phyloP scores from a whole-genome alignment of 495 filamentous ascomycete species.

The Achaetomiella virescens region DNA sequence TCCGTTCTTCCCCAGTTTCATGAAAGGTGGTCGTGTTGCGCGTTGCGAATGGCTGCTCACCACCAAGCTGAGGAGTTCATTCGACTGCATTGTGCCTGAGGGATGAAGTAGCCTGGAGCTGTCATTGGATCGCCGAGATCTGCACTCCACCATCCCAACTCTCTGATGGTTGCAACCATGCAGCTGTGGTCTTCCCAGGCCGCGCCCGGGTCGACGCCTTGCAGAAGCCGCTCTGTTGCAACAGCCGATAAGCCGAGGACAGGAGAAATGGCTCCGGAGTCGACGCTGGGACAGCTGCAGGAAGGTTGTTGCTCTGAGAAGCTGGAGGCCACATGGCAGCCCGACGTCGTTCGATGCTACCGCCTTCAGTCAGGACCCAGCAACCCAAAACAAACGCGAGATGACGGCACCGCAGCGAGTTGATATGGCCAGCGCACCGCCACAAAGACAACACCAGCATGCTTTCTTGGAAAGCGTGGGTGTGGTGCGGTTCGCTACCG shows the following conservation, averaged over 20 bases:
- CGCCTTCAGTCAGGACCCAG: background rate
- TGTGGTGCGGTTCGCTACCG: conserved; percentile 1
- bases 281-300: background rate
- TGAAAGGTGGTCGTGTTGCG: background rate
- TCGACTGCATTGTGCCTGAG: background rate
- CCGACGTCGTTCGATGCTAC: background rate
- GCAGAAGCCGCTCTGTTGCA: background rate
- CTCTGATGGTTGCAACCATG: background rate
- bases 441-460: background rate
- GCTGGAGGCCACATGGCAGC: conserved; percentile 2
- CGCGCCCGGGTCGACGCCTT: background rate
- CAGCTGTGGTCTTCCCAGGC: background rate
- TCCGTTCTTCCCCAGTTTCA: background rate
- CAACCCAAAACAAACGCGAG: background rate
- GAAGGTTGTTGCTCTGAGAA: background rate
- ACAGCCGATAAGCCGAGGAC: conserved; percentile 5
- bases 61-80: background rate
- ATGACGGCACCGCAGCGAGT: conserved; percentile 1
- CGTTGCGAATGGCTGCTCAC: background rate
- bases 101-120: background rate
- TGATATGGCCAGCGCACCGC: background rate
- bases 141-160: background rate
- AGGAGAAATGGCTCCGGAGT: background rate
- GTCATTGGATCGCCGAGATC: background rate
- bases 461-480: background rate